A percentile compares a stretch with the other conserved stretches of the same genome.
phyloP scores from a whole-genome alignment of 2,329 filamentous ascomycete genomes.

The Monilinia vaccinii-corymbosi region DNA sequence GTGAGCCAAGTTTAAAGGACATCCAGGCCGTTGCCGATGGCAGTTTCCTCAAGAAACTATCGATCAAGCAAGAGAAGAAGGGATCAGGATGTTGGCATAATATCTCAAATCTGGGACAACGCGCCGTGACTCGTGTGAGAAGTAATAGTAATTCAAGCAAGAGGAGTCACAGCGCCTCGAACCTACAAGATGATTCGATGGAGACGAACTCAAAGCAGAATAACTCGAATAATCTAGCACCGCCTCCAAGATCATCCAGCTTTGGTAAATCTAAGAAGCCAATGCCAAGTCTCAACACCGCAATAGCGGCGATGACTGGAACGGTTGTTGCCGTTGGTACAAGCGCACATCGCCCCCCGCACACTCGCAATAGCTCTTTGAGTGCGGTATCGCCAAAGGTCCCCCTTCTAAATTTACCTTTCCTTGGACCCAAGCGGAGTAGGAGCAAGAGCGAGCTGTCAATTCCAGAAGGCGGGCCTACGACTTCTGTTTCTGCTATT shows the following conservation, averaged over 20 bases:
- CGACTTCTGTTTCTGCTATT: constrained; percentile 27
- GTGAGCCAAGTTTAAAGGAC: constrained; percentile 49
- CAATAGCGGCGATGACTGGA: constrained; percentile 46
- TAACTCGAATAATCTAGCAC: constrained; percentile 35
- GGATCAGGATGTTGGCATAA: constrained; percentile 18
- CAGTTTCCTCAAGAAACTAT: constrained; percentile 54
- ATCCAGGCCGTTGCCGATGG: constrained; percentile 51
- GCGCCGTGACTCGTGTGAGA: constrained; percentile 24
- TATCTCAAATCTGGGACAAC: neutral
- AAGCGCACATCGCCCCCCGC: constrained; percentile 27
- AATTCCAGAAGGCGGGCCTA: neutral
- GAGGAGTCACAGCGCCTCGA: constrained; percentile 22
- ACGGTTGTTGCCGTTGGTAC: constrained; percentile 46
- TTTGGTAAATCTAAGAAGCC: constrained; percentile 36
- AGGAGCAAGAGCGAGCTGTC: constrained; percentile 38
- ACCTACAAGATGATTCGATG: constrained; percentile 19
- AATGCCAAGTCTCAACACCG: constrained; percentile 50
- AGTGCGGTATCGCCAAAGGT: constrained; percentile 46
- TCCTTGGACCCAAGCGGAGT: constrained; percentile 42
- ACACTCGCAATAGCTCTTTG: constrained; percentile 52
- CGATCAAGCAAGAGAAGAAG: constrained; percentile 39
- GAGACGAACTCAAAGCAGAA: constrained; percentile 29
- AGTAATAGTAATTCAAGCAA: constrained; percentile 27
- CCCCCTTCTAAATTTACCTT: constrained; percentile 30
- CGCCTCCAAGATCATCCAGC: constrained; percentile 42